These are phyloP conservation scores for Penicillium sp. DNA, from an alignment of 2,329 filamentous ascomycete species.

Conservation along the genomic window DNA sequence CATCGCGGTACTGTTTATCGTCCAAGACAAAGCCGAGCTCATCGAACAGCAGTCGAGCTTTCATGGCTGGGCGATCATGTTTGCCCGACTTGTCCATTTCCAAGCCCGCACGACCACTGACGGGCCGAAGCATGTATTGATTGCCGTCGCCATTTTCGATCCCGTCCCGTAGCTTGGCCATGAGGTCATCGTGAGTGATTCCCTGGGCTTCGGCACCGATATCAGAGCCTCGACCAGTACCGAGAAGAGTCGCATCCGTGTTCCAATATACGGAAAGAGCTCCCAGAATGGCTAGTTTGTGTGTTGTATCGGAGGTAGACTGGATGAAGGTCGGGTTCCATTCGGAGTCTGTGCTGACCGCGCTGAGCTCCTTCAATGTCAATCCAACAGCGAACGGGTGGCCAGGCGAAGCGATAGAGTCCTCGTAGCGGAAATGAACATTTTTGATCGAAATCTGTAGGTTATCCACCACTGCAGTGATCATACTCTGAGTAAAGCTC, in stretches of 20 bases:
- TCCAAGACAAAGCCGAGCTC: constrained; percentile 98
- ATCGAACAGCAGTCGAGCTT: constrained; percentile 89
- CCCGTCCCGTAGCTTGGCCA: constrained; percentile 76
- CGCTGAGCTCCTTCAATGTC: constrained; percentile 94
- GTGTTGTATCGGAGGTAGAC: constrained; percentile 78
- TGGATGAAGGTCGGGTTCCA: constrained; percentile 98
- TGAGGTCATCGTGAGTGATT: constrained; percentile 74
- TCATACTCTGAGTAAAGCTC: constrained; percentile 93
- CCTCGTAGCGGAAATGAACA: constrained; percentile 97
- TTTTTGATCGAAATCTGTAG: constrained; percentile 97
- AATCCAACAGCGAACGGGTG: constrained; percentile 94
- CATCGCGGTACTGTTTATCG: constrained; percentile 95
- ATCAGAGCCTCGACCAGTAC: constrained; percentile 76
- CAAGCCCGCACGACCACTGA: constrained; percentile 92
- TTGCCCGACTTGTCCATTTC: constrained; percentile 94
- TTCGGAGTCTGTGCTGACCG: constrained; percentile 90
- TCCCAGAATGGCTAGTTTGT: constrained; percentile 91
- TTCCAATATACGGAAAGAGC: constrained; percentile 98
- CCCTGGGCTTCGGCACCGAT: constrained; percentile 63
- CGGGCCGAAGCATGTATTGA: constrained; percentile 94
- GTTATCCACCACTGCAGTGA: constrained; percentile 98
- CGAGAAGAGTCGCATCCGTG: constrained; percentile 84
- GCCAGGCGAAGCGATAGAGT: constrained; percentile 91
- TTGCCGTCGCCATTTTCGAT: constrained; percentile 79
- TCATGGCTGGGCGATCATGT: constrained; percentile 79